Evolutionary conservation across 108 stramenopile species (phyloP).

Genomic region (Halocafeteria seosinensis): DNA sequence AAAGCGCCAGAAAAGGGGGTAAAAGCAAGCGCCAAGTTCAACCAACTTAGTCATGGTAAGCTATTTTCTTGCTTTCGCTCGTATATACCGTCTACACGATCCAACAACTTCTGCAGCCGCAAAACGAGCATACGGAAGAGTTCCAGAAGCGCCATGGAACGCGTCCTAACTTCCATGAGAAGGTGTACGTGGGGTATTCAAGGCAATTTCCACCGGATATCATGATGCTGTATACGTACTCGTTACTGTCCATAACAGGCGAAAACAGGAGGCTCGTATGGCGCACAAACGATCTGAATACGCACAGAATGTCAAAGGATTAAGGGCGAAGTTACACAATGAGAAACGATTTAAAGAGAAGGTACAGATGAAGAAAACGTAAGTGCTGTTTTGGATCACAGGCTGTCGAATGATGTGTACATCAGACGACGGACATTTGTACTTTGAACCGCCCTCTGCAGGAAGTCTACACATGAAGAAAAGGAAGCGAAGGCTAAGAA

Average conservation of each 20-base stretch:
- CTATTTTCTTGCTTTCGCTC: no score
- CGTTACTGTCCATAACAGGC: constrained; percentile 40
- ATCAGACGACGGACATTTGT: not conserved
- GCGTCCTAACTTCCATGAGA: constrained; percentile 79
- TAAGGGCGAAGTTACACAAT: constrained; percentile 88
- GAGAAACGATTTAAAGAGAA: constrained; percentile 95
- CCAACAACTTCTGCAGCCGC: constrained; percentile 52
- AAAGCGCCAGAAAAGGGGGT: no score
- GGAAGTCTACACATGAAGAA: constrained; percentile 87
- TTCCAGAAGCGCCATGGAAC: constrained; percentile 93
- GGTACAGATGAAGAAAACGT: constrained; percentile 94
- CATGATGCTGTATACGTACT: not conserved
- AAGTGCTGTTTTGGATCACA: not conserved
- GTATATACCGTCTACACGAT: no score
- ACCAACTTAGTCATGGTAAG: no score
- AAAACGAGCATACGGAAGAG: constrained; percentile 98
- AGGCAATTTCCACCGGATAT: not conserved
- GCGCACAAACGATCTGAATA: constrained; percentile 81
- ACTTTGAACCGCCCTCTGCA: constrained; percentile 7
- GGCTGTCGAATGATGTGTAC: not conserved
- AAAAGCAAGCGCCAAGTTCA: no score
- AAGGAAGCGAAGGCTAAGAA: constrained; percentile 79
- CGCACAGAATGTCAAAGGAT: constrained; percentile 85
- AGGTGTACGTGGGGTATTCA: constrained; percentile 12
- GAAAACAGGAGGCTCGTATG: constrained; percentile 87